Evolutionary conservation across 108 stramenopile species (phyloP), one percentile per base, ranked within the genome.

Genomic region (Schizochytrium sp.): DNA sequence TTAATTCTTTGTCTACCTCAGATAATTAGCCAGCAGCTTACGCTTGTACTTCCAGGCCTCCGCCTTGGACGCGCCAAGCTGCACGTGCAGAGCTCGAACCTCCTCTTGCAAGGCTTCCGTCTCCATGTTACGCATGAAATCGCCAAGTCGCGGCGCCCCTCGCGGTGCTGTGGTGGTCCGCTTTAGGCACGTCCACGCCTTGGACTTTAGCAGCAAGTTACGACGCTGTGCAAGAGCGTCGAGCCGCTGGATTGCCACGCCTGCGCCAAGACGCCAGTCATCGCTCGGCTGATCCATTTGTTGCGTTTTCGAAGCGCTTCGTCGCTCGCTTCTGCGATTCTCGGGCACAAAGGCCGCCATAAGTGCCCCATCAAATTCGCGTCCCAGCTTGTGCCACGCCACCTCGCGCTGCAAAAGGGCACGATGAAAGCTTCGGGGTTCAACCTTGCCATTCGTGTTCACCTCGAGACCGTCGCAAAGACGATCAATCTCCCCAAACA

Each of bases 31-130:
- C 45, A 83, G 51, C 18, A 83, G 51, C 76, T 83, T 83, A 6
- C 76, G 45, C 76, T 83, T 83, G 23, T 83, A 83, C 76, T 83
- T 83, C 76, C 76, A 83, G n/a, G 76, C 76, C 51, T 83, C 76
- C 10, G 76, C 76, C 76, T 83, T 83, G n/a, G 76, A 83, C 14
- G 76, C 76, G 45, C 76, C 76, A 0, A 83, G 51, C 51, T 83
- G 76, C 10, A 53, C 76, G 23, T 83, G 76, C 19, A 83, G 76
- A 12, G 76, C 76, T 12, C 76, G 76, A 2, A 83, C 76, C 23
- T 83, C 76, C 28, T 83, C 76, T 45, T 83, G 45, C 12, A 83
- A 45, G 28, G 76, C 76, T 23, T 83, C 48, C 6, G 45, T 83
- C 48, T 83, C 76, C 76, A 83, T 83, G 28, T 83, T 83, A 0